These are phyloP conservation scores for Brettanomyces custersianus DNA, from an alignment of 805 yeast species.

Conservation along the genomic window DNA sequence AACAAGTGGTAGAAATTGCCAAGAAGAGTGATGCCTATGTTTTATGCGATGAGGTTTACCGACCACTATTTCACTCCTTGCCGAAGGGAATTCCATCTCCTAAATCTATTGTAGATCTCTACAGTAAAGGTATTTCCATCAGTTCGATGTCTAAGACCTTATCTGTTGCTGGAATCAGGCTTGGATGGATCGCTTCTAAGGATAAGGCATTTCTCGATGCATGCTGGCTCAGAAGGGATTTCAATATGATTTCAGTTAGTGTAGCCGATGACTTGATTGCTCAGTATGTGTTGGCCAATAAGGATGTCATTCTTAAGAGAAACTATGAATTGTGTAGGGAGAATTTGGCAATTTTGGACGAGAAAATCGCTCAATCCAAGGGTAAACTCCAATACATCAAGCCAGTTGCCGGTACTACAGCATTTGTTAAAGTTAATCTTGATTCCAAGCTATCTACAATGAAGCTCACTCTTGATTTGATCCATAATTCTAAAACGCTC, in stretches of 20 bases:
- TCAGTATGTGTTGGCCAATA: constrained; percentile 31
- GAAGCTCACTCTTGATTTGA: constrained; percentile 28
- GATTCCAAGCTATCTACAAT: constrained; percentile 16
- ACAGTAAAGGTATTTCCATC: constrained; percentile 35
- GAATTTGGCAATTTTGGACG: constrained; percentile 29
- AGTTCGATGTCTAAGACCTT: constrained; percentile 48
- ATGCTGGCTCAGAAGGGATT: constrained; percentile 36
- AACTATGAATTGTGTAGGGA: constrained; percentile 30
- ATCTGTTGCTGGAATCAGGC: constrained; percentile 42
- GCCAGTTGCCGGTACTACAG: constrained; percentile 42
- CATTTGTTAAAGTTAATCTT: constrained; percentile 29
- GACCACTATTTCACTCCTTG: constrained; percentile 39
- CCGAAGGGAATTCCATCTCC: constrained; percentile 20
- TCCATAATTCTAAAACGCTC: constrained; percentile 26
- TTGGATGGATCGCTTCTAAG: constrained; percentile 42
- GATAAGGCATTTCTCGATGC: constrained; percentile 23
- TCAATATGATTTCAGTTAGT: constrained; percentile 41
- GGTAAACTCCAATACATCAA: constrained; percentile 31
- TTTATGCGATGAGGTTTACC: constrained; percentile 44
- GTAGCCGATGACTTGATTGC: constrained; percentile 38
- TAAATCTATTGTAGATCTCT: constrained; percentile 31
- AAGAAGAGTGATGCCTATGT: constrained; percentile 24
- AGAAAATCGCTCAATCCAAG: constrained; percentile 23
- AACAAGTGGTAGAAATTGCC: constrained; percentile 31
- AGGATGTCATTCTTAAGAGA: constrained; percentile 27